Evolutionary conservation across 1,284 basidiomycete genomes (phyloP), one percentile per base, ranked within the genome.

Genomic region (Apiotrichum laibachii): DNA sequence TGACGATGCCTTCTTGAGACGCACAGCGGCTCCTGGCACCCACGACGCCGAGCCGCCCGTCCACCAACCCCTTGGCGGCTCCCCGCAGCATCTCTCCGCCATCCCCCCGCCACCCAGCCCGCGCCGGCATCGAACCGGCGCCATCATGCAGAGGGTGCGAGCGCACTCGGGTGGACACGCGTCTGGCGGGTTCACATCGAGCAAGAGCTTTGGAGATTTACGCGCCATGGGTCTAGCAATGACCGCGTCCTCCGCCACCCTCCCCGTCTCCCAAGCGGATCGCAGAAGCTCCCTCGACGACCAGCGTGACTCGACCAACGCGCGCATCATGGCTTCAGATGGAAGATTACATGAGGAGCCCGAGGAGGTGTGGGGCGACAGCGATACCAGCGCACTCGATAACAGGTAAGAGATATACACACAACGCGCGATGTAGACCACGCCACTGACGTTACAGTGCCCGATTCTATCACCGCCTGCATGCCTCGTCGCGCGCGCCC

Each of bases 401-500:
- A 76, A 77, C 56, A 74, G 72, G 75, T 72, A 56, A 63, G 69
- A 65, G 31, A 33, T 13, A 43, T 13, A 33, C 3, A n/a, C 13
- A 3, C 21, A n/a, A 22, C 26, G 13, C 19, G 3, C 7, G 43
- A 22, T n/a, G 19, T 9, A 33, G 12, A 8, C 4, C 8, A n/a
- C 16, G 21, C 51, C 16, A 21, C 47, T 57, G 26, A 51, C 44
- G 22, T 12, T 18, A 15, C 60, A 78, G 77, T 42, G 77, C 77
- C 11, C 70, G 77, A 8, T 79, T 73, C 62, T 79, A 77, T 48
- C 73, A 77, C 43, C 73, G 69, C 33, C 48, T 72, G 47, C 61
- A 68, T 43, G 19, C 75, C 66, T 56, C 72, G 65, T 57, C 70
- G 12, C 61, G 67, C 10, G 53, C 66, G 3, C 60, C 60, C 2